These are phyloP conservation scores for Kazachstania sp. DNA, from an alignment of 1,139 yeast species.

Conservation along the genomic window DNA sequence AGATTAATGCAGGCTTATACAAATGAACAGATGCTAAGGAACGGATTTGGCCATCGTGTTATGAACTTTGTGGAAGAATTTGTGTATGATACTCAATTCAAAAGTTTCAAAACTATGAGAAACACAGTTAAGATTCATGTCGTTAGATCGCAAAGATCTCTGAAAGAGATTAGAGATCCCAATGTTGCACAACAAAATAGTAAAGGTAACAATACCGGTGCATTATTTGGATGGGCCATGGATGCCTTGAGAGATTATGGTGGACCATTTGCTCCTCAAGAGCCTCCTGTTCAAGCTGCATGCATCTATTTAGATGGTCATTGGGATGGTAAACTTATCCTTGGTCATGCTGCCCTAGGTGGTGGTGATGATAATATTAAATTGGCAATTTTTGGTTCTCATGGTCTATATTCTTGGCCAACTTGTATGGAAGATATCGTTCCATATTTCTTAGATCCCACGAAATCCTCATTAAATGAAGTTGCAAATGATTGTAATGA, in stretches of 20 bases:
- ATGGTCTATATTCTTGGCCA: slow-evolving; percentile 89
- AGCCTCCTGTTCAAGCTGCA: slow-evolving; percentile 65
- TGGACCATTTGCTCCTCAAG: slow-evolving; percentile 43
- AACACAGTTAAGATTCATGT: slow-evolving; percentile 71
- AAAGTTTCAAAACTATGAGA: slow-evolving; percentile 36
- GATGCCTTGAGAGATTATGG: slow-evolving; percentile 55
- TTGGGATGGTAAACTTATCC: slow-evolving; percentile 62
- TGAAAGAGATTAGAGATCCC: slow-evolving; percentile 65
- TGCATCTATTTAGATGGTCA: slow-evolving; percentile 77
- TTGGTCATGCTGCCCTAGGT: slow-evolving; percentile 91
- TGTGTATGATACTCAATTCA: slow-evolving; percentile 42
- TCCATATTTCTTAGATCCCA: slow-evolving; percentile 62
- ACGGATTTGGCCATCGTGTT: slow-evolving; percentile 72
- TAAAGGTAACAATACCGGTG: slow-evolving; percentile 64
- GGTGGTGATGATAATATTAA: slow-evolving; percentile 68
- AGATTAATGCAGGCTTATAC: slow-evolving; percentile 91
- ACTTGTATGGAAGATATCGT: slow-evolving; percentile 59
- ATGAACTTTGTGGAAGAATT: slow-evolving; percentile 72
- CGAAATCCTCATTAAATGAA: slow-evolving; percentile 50
- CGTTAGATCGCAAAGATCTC: slow-evolving; percentile 54
- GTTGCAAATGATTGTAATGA: slow-evolving; percentile 85
- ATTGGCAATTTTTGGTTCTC: slow-evolving; percentile 89
- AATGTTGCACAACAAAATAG: slow-evolving; percentile 81
- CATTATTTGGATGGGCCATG: slow-evolving; percentile 66
- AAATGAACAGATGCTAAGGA: slow-evolving; percentile 76